Evolutionary conservation across 345 rosid genomes (phyloP).

Genomic region (Aquilaria yunnanensis): DNA sequence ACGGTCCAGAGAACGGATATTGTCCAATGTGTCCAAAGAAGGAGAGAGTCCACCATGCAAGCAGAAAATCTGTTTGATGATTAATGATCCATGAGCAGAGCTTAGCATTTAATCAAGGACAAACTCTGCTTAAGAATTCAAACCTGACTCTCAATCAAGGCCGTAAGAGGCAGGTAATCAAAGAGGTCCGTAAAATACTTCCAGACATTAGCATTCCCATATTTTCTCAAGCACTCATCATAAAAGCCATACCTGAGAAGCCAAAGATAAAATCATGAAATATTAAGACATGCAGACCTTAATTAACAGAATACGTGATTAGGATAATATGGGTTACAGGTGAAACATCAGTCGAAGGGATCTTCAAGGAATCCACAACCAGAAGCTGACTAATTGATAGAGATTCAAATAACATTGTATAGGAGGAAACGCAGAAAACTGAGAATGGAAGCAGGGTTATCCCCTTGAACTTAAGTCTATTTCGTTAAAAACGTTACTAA

Average conservation of each 20-base stretch:
- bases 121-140: slow-evolving; percentile 5
- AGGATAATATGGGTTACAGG: no score
- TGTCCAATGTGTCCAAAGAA: slow-evolving; percentile 78
- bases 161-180: slow-evolving; percentile 56
- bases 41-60: slow-evolving; percentile 93
- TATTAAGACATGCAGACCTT: not conserved
- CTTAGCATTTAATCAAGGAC: not conserved
- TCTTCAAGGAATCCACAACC: no score
- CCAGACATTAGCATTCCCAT: slow-evolving; percentile 66
- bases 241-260: slow-evolving; percentile 56
- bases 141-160: slow-evolving; percentile 61
- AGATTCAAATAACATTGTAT: no score
- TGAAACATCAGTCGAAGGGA: no score
- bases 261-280: not conserved
- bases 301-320: no score
- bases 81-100: slow-evolving; percentile 8
- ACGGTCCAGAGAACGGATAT: slow-evolving; percentile 78
- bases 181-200: slow-evolving; percentile 56
- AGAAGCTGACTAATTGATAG: no score
- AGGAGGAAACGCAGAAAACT: no score
- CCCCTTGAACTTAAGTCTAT: no score
- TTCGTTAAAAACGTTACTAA: no score
- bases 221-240: slow-evolving; percentile 58
- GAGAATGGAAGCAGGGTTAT: no score
- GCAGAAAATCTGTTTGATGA: slow-evolving; percentile 46